Evolutionary conservation across 208 protist species (phyloP).

Genomic region (Blastocrithidia nonstop): DNA sequence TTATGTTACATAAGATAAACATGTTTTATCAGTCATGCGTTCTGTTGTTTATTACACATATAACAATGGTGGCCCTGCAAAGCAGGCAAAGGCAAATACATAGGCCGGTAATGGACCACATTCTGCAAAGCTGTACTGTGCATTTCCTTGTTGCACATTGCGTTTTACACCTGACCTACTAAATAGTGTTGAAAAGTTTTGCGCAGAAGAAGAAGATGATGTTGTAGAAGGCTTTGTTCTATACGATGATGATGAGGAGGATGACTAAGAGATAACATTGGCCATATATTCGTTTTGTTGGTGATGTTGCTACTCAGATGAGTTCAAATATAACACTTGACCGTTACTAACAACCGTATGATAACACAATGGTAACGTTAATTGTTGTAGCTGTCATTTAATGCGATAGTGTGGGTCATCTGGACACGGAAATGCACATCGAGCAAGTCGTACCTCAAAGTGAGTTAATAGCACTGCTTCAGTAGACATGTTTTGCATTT

Average conservation of each 20-base stretch:
- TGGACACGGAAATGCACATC: slow-evolving; percentile 65
- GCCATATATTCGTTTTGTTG: slow-evolving; percentile 9
- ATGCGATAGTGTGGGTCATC: slow-evolving; percentile 60
- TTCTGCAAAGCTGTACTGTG: slow-evolving; percentile 17
- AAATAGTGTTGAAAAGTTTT: too few species aligned
- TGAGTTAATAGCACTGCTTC: slow-evolving; percentile 41
- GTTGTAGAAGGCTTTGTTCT: too few species aligned
- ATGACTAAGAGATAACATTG: neutral
- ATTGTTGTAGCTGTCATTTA: slow-evolving; percentile 26
- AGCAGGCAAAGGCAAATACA: slow-evolving; percentile 39
- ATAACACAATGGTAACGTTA: slow-evolving; percentile 29
- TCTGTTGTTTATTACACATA: too few species aligned
- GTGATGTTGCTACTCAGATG: too few species aligned
- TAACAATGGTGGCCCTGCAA: neutral
- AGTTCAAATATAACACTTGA: too few species aligned
- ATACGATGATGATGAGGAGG: slow-evolving; percentile 1
- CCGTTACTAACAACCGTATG: slow-evolving; percentile 15
- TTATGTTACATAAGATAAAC: too few species aligned
- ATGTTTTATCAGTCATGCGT: too few species aligned
- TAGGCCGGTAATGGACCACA: slow-evolving; percentile 59
- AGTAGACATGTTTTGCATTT: neutral
- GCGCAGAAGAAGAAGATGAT: too few species aligned
- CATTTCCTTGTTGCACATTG: slow-evolving; percentile 10
- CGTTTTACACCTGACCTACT: too few species aligned
- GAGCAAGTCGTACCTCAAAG: slow-evolving; percentile 66